These are phyloP conservation scores for Yamadazyma paraphyllophila DNA, from an alignment of 805 yeast species.

Conservation along the genomic window DNA sequence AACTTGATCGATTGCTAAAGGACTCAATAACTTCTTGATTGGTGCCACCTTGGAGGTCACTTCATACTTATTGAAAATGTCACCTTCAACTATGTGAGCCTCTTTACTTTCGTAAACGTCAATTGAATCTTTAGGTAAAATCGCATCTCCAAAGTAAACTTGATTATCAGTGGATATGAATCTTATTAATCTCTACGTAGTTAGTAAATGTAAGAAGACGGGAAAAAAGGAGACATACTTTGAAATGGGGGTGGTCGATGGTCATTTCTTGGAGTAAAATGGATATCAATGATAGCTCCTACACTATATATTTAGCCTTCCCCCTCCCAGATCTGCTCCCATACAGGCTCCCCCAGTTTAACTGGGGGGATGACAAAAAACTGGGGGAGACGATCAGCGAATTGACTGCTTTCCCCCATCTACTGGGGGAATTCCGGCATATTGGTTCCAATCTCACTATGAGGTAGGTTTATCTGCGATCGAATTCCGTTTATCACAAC, in stretches of 20 bases:
- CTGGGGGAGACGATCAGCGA: not conserved
- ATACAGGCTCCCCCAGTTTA: not conserved
- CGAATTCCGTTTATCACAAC: not conserved
- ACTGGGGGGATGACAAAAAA: not conserved
- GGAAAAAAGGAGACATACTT: not conserved
- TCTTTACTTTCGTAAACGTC: slow-evolving; percentile 36
- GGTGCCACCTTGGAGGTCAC: slow-evolving; percentile 35
- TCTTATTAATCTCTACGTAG: slow-evolving; percentile 33
- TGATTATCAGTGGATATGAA: slow-evolving; percentile 46
- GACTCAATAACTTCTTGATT: slow-evolving; percentile 14
- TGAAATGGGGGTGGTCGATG: not conserved
- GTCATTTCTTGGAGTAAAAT: not conserved
- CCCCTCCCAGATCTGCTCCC: not conserved
- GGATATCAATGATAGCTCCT: not conserved
- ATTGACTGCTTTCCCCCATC: not conserved
- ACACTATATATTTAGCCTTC: not conserved
- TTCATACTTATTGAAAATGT: slow-evolving; percentile 34
- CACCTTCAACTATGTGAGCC: slow-evolving; percentile 48
- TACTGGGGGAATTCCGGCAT: not conserved
- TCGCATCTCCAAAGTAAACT: slow-evolving; percentile 49
- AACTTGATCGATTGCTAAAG: slow-evolving; percentile 14
- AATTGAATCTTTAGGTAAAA: slow-evolving; percentile 27
- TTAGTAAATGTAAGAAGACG: not conserved
- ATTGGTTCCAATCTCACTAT: not conserved
- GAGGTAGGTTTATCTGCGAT: not conserved